Percentiles rank a stretch among this genome's conserved stretches.
These are phyloP conservation scores for Cercospora sojina DNA, from an alignment of 2,329 filamentous ascomycete species.

Conservation along the genomic window DNA sequence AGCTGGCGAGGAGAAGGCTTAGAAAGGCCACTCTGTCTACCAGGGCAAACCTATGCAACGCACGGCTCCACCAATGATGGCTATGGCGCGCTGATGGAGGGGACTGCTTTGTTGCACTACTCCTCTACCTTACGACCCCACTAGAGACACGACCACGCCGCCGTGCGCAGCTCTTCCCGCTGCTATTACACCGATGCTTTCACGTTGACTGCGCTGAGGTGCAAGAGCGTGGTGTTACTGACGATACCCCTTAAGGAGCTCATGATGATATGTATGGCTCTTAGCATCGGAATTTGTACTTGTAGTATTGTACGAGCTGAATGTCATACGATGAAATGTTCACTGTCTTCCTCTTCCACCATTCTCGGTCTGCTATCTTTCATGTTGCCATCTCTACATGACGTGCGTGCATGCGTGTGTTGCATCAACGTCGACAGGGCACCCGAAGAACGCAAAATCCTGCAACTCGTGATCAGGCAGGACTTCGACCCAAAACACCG, in stretches of 20 bases:
- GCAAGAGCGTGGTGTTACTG: slow-evolving; percentile 22
- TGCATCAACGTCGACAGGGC: too few species aligned
- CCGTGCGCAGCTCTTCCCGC: background rate
- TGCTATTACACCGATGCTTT: background rate
- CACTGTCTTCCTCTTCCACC: background rate
- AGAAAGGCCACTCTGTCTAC: slow-evolving; percentile 25
- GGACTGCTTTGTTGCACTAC: slow-evolving; percentile 20
- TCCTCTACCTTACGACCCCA: slow-evolving; percentile 14
- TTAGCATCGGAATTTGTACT: slow-evolving; percentile 21
- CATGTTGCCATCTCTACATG: background rate
- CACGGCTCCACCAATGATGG: slow-evolving; percentile 19
- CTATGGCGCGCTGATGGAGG: slow-evolving; percentile 21
- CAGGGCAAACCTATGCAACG: slow-evolving; percentile 21
- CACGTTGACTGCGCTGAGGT: background rate
- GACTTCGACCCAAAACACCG: too few species aligned
- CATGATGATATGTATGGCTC: slow-evolving; percentile 19
- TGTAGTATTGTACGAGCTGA: slow-evolving; percentile 17
- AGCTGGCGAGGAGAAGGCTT: slow-evolving; percentile 37
- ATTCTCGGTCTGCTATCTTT: too few species aligned
- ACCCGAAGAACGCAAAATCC: too few species aligned
- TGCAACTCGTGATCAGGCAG: too few species aligned
- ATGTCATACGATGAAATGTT: slow-evolving; percentile 16
- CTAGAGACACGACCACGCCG: slow-evolving; percentile 4
- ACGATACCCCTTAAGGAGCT: slow-evolving; percentile 30
- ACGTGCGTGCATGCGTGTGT: too few species aligned